Evolutionary conservation across 2,329 filamentous ascomycete genomes (phyloP).

Genomic region (Cryphonectria naterciae): DNA sequence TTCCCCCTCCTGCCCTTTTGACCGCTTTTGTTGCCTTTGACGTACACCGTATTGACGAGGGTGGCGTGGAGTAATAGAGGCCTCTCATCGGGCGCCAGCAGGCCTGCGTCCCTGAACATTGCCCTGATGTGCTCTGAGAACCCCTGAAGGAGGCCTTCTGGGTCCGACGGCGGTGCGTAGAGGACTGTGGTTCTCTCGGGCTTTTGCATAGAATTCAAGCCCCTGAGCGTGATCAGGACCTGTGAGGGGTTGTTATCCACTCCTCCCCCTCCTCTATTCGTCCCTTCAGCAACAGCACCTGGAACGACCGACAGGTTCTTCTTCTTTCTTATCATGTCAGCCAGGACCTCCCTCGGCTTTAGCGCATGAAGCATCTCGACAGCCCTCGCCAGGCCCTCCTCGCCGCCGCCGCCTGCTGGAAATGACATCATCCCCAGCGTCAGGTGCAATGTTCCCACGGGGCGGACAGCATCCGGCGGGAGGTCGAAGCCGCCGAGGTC

Average conservation of each 20-base stretch:
- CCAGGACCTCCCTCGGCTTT: constrained; percentile 45
- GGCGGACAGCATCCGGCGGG: constrained; percentile 71
- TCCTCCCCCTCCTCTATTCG: constrained; percentile 10
- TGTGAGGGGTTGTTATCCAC: constrained; percentile 22
- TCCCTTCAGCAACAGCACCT: constrained; percentile 6
- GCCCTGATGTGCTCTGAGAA: constrained; percentile 63
- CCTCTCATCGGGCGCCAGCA: constrained; percentile 62
- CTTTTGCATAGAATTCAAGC: constrained; percentile 65
- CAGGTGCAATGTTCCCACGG: constrained; percentile 79
- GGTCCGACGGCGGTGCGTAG: constrained; percentile 65
- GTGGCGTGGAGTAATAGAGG: constrained; percentile 82
- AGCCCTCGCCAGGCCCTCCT: constrained; percentile 48
- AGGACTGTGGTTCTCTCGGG: constrained; percentile 62
- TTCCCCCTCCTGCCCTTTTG: constrained; percentile 34
- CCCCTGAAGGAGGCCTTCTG: constrained; percentile 50
- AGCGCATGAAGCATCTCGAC: constrained; percentile 45
- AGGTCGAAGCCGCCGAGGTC: constrained; percentile 52
- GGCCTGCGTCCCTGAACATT: constrained; percentile 57
- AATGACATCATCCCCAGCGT: constrained; percentile 88
- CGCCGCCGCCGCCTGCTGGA: constrained; percentile 40
- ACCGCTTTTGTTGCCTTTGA: constrained; percentile 45
- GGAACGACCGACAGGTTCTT: constrained; percentile 22
- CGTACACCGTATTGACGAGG: constrained; percentile 83
- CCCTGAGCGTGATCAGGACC: constrained; percentile 53
- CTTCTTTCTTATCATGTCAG: constrained; percentile 29